Evolutionary conservation across 2,329 filamentous ascomycete species (phyloP), one percentile per base, ranked within the genome.

Genomic region (Achaetomium macrosporum): DNA sequence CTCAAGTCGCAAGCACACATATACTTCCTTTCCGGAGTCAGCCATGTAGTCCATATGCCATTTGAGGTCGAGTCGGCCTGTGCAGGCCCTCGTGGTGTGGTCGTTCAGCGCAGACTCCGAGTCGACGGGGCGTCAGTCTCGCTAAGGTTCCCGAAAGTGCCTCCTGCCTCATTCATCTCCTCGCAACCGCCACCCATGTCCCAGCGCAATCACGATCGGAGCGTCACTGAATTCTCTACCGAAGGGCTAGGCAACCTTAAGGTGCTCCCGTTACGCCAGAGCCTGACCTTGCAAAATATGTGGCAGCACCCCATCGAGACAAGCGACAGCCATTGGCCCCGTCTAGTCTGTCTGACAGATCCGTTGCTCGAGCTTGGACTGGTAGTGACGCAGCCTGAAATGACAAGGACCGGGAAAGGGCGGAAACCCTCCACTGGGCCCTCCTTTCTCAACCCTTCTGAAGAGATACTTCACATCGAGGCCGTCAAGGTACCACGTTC

Each of bases 1-100:
- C 81, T 99, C 59, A 91, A 88, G 70, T 91, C 89, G 0, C 92
- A 97, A 66, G 90, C 89, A 19, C 92, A 97, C 66, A 83, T 99
- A 59, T 95, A 91, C 74, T 96, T 95, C 66, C 79, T 97, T 36
- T 82, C 87, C 2, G 92, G 92, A 17, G 85, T 89, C 33, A 93
- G 82, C 65, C 88, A 99, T 76, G 82, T 96, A 54, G 79, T 97
- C 44, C 90, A 96, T 67, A 82, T 99, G 65, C 92, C 92, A 1
- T 99, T 99, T 65, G 91, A 97, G 70, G 87, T 96, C 40, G 90
- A 96, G 65, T 83, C 83, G 49, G 90, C 88, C 30, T 89, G 91
- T 67, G 83, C 92, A 35, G 88, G 88, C 12, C 87, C 90, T 6
- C 77, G 83, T 31, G 93, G 93, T 25, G 78, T 97, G 46, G 79